phyloP scores from a whole-genome alignment of 129 eudicot species.

The Escallonia rubra region DNA sequence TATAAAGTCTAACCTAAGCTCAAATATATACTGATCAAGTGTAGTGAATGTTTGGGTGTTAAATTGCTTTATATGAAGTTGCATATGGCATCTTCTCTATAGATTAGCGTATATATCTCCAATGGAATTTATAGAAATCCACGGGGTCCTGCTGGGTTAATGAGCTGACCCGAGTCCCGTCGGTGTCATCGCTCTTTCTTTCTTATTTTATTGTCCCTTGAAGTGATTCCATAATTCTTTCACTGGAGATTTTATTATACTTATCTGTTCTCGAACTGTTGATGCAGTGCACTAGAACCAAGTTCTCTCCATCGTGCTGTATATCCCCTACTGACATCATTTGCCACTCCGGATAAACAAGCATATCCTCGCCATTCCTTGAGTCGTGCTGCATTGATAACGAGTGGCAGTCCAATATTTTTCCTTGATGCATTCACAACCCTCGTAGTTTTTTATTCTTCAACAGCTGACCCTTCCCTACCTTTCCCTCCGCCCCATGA shows the following conservation, averaged over 20 bases:
- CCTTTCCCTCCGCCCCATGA: slow-evolving; percentile 99
- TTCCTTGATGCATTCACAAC: slow-evolving; percentile 92
- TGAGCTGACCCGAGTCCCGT: too few relatives aligned
- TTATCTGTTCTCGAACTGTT: slow-evolving; percentile 8
- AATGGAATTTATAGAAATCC: too few relatives aligned
- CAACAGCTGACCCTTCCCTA: slow-evolving; percentile 84
- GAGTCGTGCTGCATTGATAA: slow-evolving; percentile 94
- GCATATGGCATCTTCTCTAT: too few relatives aligned
- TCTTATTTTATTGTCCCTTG: too few relatives aligned
- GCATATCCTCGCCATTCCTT: slow-evolving; percentile 97
- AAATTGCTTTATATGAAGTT: too few relatives aligned
- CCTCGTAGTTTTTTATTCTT: slow-evolving; percentile 85
- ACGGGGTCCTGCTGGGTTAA: too few relatives aligned
- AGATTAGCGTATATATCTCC: too few relatives aligned
- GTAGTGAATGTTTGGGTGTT: too few relatives aligned
- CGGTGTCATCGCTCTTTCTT: too few relatives aligned
- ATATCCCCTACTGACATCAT: slow-evolving; percentile 81
- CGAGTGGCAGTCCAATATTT: slow-evolving; percentile 96
- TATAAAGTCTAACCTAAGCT: too few relatives aligned
- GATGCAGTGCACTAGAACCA: slow-evolving; percentile 94
- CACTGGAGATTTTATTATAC: slow-evolving; percentile 1
- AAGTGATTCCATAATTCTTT: background rate
- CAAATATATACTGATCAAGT: too few relatives aligned
- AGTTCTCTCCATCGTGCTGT: slow-evolving; percentile 85
- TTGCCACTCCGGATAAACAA: slow-evolving; percentile 76